Evolutionary conservation across 2,329 filamentous ascomycete genomes (phyloP).

Genomic region (Colletotrichum filicis): DNA sequence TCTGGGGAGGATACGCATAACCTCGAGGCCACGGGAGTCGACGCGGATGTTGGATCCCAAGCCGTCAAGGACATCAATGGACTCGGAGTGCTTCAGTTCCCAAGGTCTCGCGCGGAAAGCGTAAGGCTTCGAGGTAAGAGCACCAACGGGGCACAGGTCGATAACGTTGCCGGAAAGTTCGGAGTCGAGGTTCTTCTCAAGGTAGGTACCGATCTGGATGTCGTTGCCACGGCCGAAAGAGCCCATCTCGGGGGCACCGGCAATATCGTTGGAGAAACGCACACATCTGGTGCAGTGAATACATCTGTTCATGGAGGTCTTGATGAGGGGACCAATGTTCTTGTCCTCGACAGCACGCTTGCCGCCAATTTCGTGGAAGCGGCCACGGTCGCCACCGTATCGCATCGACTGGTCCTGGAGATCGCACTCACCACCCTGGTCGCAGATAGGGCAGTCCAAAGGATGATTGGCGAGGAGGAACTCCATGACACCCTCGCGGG

Average conservation of each 20-base stretch:
- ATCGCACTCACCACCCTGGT: constrained; percentile 99
- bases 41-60: constrained; percentile 95
- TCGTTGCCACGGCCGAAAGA: constrained; percentile 96
- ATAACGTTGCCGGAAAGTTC: constrained; percentile 98
- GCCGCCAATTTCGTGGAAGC: constrained; percentile 94
- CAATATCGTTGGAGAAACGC: constrained; percentile 97
- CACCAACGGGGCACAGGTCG: constrained; percentile 97
- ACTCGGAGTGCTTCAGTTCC: constrained; percentile 97
- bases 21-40: constrained; percentile 91
- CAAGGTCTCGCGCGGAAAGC: constrained; percentile 96
- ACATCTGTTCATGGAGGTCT: constrained; percentile 99
- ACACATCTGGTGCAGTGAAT: constrained; percentile 99
- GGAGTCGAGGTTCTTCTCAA: constrained; percentile 92
- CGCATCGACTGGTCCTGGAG: constrained; percentile 99
- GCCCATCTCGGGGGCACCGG: constrained; percentile 94
- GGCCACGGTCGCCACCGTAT: constrained; percentile 94
- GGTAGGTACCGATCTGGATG: constrained; percentile 97
- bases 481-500: constrained; percentile 98
- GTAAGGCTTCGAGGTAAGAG: constrained; percentile 96
- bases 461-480: constrained; percentile 97
- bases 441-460: constrained; percentile 96
- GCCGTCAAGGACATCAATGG: constrained; percentile 92
- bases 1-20: constrained; percentile 93
- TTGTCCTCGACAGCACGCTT: constrained; percentile 99
- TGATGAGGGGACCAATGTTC: constrained; percentile 97